Percentiles rank a stretch among this genome's conserved stretches.
phyloP scores from a whole-genome alignment of 345 rosid species.

The Salix viminalis region DNA sequence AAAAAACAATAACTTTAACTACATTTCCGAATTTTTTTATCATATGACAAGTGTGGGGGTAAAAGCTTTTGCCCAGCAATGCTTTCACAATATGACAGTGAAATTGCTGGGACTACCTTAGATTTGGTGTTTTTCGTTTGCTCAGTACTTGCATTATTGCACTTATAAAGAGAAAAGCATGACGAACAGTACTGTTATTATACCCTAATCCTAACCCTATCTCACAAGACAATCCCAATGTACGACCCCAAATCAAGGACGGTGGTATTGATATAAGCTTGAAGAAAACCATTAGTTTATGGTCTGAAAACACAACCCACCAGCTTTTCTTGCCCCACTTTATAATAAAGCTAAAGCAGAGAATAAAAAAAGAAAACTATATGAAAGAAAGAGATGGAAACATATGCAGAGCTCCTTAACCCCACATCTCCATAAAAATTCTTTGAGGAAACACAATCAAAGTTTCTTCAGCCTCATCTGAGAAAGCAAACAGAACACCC shows the following conservation, averaged over 20 bases:
- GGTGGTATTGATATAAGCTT: neutral
- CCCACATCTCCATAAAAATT: slow-evolving; percentile 37
- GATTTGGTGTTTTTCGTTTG: neutral
- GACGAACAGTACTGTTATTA: neutral
- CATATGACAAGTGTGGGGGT: neutral
- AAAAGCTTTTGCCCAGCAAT: neutral
- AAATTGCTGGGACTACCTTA: neutral
- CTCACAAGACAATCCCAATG: slow-evolving; percentile 11
- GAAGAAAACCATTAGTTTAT: slow-evolving; percentile 9
- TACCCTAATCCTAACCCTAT: slow-evolving; percentile 5
- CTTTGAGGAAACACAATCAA: slow-evolving; percentile 28
- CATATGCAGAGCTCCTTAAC: slow-evolving; percentile 34
- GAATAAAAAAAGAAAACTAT: slow-evolving; percentile 28
- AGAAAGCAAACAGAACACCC: slow-evolving; percentile 37
- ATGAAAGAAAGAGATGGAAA: slow-evolving; percentile 22
- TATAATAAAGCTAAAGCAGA: slow-evolving; percentile 46
- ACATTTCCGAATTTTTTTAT: accelerated
- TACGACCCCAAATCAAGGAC: slow-evolving; percentile 16
- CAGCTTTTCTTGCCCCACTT: slow-evolving; percentile 41
- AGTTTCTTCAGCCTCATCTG: slow-evolving; percentile 42
- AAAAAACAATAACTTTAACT: too few species aligned
- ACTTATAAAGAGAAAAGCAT: neutral
- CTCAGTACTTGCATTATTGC: neutral
- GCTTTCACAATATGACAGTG: neutral
- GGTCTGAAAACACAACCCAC: slow-evolving; percentile 11